phyloP scores from a whole-genome alignment of 202 grass and related monocot species.

The Dendrocalamus latiflorus region DNA sequence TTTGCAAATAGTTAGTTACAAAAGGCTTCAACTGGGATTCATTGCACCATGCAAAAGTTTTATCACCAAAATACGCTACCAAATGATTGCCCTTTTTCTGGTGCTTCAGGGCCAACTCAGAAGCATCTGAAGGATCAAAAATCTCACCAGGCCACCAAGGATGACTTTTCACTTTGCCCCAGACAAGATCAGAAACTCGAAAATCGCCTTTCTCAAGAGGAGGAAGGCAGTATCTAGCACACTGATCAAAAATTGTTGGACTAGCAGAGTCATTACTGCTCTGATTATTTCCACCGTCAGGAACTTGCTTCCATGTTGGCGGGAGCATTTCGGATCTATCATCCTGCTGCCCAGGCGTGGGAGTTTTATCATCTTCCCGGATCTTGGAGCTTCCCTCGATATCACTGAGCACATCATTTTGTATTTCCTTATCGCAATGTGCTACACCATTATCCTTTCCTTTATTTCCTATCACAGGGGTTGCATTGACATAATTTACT shows the following conservation, averaged over 20 bases:
- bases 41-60: constrained; percentile 68
- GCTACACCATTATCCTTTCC: constrained; percentile 7
- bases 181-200: constrained; percentile 64
- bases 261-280: not conserved
- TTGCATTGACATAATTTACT: not conserved
- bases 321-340: not conserved
- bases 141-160: constrained; percentile 89
- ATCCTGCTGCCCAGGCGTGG: not conserved
- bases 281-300: not conserved
- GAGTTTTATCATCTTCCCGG: not conserved
- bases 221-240: constrained; percentile 40
- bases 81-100: constrained; percentile 46
- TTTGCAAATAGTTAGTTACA: constrained; percentile 42
- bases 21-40: constrained; percentile 75
- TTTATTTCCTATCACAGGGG: not conserved
- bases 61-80: constrained; percentile 64
- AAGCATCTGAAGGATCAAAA: constrained; percentile 61
- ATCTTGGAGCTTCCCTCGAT: not conserved
- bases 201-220: constrained; percentile 32
- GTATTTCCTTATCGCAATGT: constrained; percentile 2
- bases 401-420: constrained; percentile 16
- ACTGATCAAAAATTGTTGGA: not conserved
- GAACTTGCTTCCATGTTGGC: not conserved
- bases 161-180: constrained; percentile 61
- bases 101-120: constrained; percentile 58